These are phyloP conservation scores for Coprinopsis marcescibilis DNA, from an alignment of 768 basidiomycete genomes.

Conservation along the genomic window DNA sequence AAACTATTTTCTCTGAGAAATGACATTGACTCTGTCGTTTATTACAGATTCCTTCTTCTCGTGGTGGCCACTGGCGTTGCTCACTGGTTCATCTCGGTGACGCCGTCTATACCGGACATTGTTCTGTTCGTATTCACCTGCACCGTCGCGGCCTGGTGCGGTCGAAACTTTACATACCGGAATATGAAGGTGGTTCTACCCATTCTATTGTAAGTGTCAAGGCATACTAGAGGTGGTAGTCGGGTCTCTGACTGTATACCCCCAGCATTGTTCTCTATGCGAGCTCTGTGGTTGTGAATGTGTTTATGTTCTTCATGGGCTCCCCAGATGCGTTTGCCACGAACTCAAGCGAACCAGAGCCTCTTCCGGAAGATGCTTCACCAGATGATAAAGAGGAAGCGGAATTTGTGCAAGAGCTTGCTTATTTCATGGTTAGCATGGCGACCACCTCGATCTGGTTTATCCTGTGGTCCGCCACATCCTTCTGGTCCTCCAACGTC, in stretches of 20 bases:
- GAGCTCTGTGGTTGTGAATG: background rate
- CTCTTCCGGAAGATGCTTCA: background rate
- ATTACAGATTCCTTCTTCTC: too few species aligned
- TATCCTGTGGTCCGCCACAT: background rate
- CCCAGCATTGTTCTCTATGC: background rate
- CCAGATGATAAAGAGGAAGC: background rate
- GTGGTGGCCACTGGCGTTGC: background rate
- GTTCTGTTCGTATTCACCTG: background rate
- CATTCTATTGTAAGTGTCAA: background rate
- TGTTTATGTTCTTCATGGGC: background rate
- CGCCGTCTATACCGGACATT: background rate
- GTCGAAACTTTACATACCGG: background rate
- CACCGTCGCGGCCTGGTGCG: background rate
- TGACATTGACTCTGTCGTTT: too few species aligned
- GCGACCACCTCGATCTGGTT: background rate
- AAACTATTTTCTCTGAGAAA: too few species aligned
- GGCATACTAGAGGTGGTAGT: background rate
- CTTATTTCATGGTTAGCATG: background rate
- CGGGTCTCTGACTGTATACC: background rate
- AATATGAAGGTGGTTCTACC: conserved; percentile 1
- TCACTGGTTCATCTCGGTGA: background rate
- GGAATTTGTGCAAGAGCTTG: background rate
- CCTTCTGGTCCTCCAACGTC: background rate
- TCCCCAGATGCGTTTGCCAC: background rate
- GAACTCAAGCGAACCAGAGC: background rate